Evolutionary conservation across 2,329 filamentous ascomycete species (phyloP).

Genomic region (Setomelanomma holmii): DNA sequence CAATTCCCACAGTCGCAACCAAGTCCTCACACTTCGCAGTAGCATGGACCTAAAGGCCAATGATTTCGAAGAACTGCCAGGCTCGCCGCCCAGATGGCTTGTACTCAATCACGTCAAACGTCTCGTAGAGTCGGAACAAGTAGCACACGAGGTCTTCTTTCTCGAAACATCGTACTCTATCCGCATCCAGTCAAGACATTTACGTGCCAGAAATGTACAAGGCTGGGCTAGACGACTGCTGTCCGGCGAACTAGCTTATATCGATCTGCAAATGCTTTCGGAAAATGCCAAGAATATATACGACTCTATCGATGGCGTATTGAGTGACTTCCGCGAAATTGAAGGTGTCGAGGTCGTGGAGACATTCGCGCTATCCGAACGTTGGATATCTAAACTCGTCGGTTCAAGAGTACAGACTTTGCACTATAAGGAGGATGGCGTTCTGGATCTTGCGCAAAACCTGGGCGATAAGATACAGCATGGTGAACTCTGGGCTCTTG

Average conservation of each 20-base stretch:
- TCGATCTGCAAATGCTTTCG: constrained; percentile 28
- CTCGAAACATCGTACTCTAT: constrained; percentile 16
- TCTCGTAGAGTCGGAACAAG: constrained; percentile 9
- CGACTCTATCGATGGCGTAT: constrained; percentile 17
- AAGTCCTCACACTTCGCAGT: neutral
- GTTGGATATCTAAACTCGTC: constrained; percentile 25
- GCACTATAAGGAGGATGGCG: constrained; percentile 16
- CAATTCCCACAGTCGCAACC: neutral
- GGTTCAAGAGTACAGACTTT: constrained; percentile 21
- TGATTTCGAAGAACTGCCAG: constrained; percentile 16
- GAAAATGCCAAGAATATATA: constrained; percentile 25
- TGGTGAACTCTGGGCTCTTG: neutral
- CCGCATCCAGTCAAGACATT: constrained; percentile 31
- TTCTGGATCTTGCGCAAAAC: constrained; percentile 21
- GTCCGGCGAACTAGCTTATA: constrained; percentile 25
- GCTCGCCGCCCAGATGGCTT: constrained; percentile 35
- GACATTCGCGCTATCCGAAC: constrained; percentile 32
- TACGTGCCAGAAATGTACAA: constrained; percentile 25
- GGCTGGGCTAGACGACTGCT: constrained; percentile 22
- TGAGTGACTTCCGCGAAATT: constrained; percentile 13
- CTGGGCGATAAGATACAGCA: neutral
- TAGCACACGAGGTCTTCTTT: constrained; percentile 23
- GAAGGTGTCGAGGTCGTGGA: constrained; percentile 18
- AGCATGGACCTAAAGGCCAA: constrained; percentile 12
- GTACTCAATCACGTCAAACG: constrained; percentile 18